phyloP scores from a whole-genome alignment of 257 asterid genomes.

The Scutellaria minor region DNA sequence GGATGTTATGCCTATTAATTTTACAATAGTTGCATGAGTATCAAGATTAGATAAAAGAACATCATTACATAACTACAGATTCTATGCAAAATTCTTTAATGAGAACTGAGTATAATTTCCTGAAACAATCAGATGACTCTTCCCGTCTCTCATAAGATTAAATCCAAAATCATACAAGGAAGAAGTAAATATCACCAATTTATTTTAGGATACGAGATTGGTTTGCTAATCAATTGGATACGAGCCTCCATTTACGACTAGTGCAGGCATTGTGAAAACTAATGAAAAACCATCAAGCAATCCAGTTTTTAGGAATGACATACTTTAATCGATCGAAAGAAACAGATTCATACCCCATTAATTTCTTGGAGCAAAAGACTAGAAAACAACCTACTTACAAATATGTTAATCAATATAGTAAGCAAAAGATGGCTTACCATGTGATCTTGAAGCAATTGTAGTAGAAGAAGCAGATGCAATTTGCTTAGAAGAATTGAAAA shows the following conservation, averaged over 20 bases:
- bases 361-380: neutral
- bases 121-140: no score
- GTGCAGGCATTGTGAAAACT: neutral
- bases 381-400: neutral
- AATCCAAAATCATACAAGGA: no score
- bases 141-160: no score
- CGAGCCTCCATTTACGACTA: neutral
- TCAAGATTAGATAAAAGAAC: neutral
- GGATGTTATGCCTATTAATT: neutral
- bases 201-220: neutral
- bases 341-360: neutral
- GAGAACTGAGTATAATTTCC: no score
- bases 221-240: neutral
- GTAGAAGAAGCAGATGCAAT: constrained; percentile 46
- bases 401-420: constrained; percentile 8
- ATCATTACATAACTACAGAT: neutral
- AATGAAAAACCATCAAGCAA: neutral
- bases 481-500: constrained; percentile 56
- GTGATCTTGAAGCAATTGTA: constrained; percentile 31
- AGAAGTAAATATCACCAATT: no score
- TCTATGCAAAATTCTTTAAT: neutral
- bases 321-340: neutral
- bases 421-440: constrained; percentile 30
- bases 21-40: neutral
- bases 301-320: neutral